phyloP scores from a whole-genome alignment of 768 basidiomycete genomes.

The Russula olivacea region DNA sequence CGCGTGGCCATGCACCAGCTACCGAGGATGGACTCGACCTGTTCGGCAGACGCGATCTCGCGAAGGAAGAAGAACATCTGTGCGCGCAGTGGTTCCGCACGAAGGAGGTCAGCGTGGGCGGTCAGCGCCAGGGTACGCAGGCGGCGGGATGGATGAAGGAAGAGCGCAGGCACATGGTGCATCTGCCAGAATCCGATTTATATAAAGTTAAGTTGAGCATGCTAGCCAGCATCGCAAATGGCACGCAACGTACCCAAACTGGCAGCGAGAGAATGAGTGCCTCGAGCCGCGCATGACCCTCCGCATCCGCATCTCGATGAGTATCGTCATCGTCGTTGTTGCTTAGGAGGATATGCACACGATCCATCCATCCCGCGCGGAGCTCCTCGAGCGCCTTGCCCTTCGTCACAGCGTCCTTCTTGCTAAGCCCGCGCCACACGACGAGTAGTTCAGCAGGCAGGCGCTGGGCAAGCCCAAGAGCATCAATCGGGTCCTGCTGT shows the following conservation, averaged over 20 bases:
- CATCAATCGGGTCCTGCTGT: slow-evolving; percentile 81
- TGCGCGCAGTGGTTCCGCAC: slow-evolving; percentile 43
- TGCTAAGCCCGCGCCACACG: slow-evolving; percentile 71
- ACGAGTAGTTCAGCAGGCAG: slow-evolving; percentile 81
- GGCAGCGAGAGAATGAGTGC: slow-evolving; percentile 61
- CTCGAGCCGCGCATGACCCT: slow-evolving; percentile 37
- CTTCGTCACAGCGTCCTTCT: slow-evolving; percentile 87
- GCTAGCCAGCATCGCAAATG: not conserved
- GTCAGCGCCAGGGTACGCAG: slow-evolving; percentile 56
- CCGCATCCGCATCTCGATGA: slow-evolving; percentile 37
- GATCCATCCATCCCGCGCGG: slow-evolving; percentile 58
- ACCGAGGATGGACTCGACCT: slow-evolving; percentile 56
- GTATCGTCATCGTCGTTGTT: not conserved
- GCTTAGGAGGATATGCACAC: slow-evolving; percentile 29
- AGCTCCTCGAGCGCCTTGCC: slow-evolving; percentile 82
- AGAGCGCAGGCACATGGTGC: slow-evolving; percentile 78
- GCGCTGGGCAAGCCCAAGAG: slow-evolving; percentile 64
- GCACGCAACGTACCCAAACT: slow-evolving; percentile 71
- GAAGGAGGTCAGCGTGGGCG: slow-evolving; percentile 61
- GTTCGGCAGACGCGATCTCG: slow-evolving; percentile 43
- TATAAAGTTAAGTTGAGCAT: not conserved
- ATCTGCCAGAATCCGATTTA: slow-evolving; percentile 41
- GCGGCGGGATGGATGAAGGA: slow-evolving; percentile 74
- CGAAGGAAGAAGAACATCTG: slow-evolving; percentile 47
- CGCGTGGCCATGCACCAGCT: slow-evolving; percentile 68